Base-by-base conservation (phyloP, 2,329 filamentous ascomycete species). In the Neonectria hederae region DNA sequence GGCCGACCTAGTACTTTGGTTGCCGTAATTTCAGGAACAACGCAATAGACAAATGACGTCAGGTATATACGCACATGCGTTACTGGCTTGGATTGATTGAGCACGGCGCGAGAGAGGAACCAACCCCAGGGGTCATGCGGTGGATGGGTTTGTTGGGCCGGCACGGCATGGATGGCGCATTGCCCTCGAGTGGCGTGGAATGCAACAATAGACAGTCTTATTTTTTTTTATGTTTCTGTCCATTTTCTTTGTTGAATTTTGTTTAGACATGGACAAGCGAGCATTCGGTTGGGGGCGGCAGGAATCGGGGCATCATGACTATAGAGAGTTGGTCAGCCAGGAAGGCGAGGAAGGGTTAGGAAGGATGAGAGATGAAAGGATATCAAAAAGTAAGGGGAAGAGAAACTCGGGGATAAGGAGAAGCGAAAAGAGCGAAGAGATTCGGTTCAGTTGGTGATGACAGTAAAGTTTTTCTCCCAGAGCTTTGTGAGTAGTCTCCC, bases 241-340 rank as follows among this genome's bases (percentile, higher is more conserved):
- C 65, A 38, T 62, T 62, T 61, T 60, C 35, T 66, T 69, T 65
- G 65, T 60, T 70, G 54, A 11, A 10, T 64, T 66, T 58, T 55
- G 51, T 46, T 63, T 73, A 73, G 71, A 73, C 67, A 71, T 66
- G 62, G 66, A 65, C 43, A 59, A 63, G 67, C 60, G 61, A 59
- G 54, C 64, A 64, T 63, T 54, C 56, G 53, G 60, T 53, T 19
- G 46, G 40, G 52, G 63, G 65, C 61, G 56, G 59, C 43, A 59
- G 58, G 65, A 45, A 65, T 54, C 58, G 62, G 66, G 66, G 68
- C 40, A 63, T 72, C 60, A 66, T 63, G 63, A 66, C 35, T 68
- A 72, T 73, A 73, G 71, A 73, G 51, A 56, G 49, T 71, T 64
- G 65, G 69, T 67, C 62, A 62, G 58, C 62, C 68, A 71, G 28